Evolutionary conservation across 441 rosid genomes (phyloP).

Genomic region (Adansonia rubrostipa): DNA sequence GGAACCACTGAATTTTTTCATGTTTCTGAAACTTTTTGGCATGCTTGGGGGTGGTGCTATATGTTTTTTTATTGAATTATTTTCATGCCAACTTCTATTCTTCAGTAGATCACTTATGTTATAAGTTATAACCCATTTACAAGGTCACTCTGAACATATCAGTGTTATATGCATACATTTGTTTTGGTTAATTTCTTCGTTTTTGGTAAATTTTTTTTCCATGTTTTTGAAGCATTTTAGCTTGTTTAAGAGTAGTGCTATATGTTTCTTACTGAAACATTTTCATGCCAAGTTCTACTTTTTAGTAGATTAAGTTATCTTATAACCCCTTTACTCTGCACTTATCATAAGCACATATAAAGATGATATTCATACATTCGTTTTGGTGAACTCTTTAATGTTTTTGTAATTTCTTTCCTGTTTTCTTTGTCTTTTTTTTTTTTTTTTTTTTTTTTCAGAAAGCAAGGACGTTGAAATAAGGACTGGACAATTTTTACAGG

Average conservation of each 20-base stretch:
- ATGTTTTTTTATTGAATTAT: not conserved
- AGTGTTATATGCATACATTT: constrained; percentile 3
- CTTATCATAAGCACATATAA: not conserved
- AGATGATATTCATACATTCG: not conserved
- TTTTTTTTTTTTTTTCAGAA: constrained; percentile 41
- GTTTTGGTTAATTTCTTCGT: not conserved
- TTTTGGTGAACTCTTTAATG: constrained; percentile 5
- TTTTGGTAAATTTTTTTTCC: constrained; percentile 21
- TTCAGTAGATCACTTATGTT: not conserved
- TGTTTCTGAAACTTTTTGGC: constrained; percentile 13
- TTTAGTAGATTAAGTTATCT: constrained; percentile 9
- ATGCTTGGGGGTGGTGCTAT: not conserved
- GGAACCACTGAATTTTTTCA: not conserved
- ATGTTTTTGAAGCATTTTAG: not conserved
- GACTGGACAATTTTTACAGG: constrained; percentile 79
- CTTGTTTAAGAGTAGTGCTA: not conserved
- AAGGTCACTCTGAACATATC: not conserved
- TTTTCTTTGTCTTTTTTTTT: constrained; percentile 16
- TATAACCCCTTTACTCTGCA: not conserved
- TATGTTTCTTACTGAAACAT: constrained; percentile 2
- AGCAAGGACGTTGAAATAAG: constrained; percentile 46
- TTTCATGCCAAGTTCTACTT: constrained; percentile 8
- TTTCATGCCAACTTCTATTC: not conserved
- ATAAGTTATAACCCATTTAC: constrained; percentile 7
- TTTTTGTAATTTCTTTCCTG: constrained; percentile 13